Conservation (phyloP, 495 filamentous ascomycete species). For the Xylaria castorea region DNA sequence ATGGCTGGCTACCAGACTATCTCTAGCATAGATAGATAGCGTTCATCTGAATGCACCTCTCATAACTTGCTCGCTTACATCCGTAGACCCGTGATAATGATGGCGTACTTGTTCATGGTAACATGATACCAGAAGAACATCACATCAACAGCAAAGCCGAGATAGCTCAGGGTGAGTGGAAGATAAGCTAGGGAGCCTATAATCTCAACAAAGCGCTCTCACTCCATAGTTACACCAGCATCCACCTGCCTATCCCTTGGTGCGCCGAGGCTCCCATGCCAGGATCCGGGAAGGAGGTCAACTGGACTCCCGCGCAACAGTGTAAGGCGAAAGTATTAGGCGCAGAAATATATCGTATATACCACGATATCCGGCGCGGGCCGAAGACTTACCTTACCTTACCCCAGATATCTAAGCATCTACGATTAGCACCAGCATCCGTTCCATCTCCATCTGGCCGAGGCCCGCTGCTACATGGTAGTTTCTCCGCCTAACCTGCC, state of each 20-base stretch:
- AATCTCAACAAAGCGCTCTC: not conserved
- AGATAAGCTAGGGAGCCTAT: not conserved
- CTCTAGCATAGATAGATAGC: not conserved
- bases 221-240: not conserved
- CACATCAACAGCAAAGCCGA: not conserved
- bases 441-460: not conserved
- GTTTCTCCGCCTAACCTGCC: not conserved
- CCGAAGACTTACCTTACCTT: not conserved
- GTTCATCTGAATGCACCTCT: not conserved
- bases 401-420: conserved; percentile 12
- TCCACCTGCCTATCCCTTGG: not conserved
- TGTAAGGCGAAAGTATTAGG: not conserved
- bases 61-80: not conserved
- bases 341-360: not conserved
- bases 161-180: not conserved
- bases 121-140: not conserved
- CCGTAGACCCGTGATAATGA: not conserved
- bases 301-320: not conserved
- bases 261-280: not conserved
- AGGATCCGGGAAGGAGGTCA: not conserved
- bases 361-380: conserved; percentile 3
- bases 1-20: not conserved
- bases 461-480: not conserved
- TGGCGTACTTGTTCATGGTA: not conserved
- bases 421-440: not conserved